Base-by-base conservation (phyloP, 495 filamentous ascomycete genomes). In the Friedmanniomyces simplex region DNA sequence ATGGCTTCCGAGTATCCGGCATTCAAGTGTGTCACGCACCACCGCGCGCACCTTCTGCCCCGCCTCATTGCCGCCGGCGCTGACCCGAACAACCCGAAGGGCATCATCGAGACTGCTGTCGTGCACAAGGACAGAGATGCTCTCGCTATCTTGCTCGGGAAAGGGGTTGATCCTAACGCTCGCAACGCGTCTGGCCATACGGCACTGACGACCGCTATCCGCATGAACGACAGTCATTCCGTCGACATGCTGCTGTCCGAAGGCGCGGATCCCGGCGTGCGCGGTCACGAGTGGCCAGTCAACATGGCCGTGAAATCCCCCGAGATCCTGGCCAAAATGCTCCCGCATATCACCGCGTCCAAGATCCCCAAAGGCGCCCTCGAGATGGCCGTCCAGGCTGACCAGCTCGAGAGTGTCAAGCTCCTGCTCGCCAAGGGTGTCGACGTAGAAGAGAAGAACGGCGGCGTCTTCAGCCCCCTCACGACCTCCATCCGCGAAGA, bases 1-100 rank as follows among this genome's bases (percentile, higher is more conserved):
- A 68, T 69, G 49, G 76, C 77, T 26, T 72, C 72, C n/a, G 76
- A 79, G 55, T 79, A 78, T 60, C 77, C 78, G 1, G 68, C 72
- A 16, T 80, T 74, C 69, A 79, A 81, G 57, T 81, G 78, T 63
- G 67, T 81, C 11, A 81, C 78, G 3, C 78, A 81, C 58, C 66
- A 73, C 52, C 72, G 77, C 16, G 60, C 72, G 16, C 73, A 79
- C 42, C 72, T 75, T 54, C 71, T 81, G 0, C 73, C 74, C 0
- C 67, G 69, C 11, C 67, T 82, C 7, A 66, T 82, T 4, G 69
- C 70, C 16, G 75, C 76, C 0, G 79, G 79, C 8, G 77, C 73
- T 5, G 71, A 82, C 43, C 69, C 76, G 2, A 66, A 73, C 59
- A 66, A 60, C 6, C 77, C 76, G n/a, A 76, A 75, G 41, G 79